phyloP scores from a whole-genome alignment of 2,329 filamentous ascomycete species.

The Ceratocystis destructans region DNA sequence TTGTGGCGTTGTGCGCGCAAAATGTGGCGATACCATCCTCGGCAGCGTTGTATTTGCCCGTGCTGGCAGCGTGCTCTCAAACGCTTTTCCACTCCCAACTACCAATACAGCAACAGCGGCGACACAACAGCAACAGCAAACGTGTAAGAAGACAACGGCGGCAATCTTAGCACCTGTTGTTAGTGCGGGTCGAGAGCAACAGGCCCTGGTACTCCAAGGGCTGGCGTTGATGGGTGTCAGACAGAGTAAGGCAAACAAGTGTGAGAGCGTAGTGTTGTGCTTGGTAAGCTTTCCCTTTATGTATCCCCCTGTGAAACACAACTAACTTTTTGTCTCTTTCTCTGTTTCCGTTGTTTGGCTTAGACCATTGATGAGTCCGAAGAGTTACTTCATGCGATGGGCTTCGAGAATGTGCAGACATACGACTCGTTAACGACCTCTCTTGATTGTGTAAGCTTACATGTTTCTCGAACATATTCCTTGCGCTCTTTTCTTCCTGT shows the following conservation, averaged over 20 bases:
- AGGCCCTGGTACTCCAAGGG: slow-evolving; percentile 58
- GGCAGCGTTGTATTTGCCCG: slow-evolving; percentile 9
- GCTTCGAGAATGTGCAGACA: not conserved
- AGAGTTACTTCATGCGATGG: not conserved
- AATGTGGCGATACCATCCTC: slow-evolving; percentile 46
- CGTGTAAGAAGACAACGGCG: slow-evolving; percentile 31
- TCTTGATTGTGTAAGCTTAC: not conserved
- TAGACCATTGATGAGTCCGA: not conserved
- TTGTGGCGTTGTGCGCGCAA: slow-evolving; percentile 74
- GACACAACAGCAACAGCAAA: too few relatives aligned
- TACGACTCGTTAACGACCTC: not conserved
- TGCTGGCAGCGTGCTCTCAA: slow-evolving; percentile 19
- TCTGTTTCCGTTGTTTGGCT: not conserved
- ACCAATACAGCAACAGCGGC: slow-evolving; percentile 19
- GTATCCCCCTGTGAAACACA: not conserved
- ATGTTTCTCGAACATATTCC: not conserved
- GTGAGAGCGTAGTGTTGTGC: slow-evolving; percentile 59
- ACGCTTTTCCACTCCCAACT: not conserved
- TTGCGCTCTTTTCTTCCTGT: not conserved
- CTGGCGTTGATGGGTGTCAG: slow-evolving; percentile 67
- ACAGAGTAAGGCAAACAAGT: slow-evolving; percentile 67
- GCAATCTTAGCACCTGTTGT: slow-evolving; percentile 73
- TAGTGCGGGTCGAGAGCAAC: slow-evolving; percentile 47
- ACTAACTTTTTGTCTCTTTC: not conserved
- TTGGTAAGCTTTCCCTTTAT: slow-evolving; percentile 46